Percentiles rank a stretch among this genome's conserved stretches.
phyloP scores from a whole-genome alignment of 176 grass and related monocot species.

The Avena sativa region DNA sequence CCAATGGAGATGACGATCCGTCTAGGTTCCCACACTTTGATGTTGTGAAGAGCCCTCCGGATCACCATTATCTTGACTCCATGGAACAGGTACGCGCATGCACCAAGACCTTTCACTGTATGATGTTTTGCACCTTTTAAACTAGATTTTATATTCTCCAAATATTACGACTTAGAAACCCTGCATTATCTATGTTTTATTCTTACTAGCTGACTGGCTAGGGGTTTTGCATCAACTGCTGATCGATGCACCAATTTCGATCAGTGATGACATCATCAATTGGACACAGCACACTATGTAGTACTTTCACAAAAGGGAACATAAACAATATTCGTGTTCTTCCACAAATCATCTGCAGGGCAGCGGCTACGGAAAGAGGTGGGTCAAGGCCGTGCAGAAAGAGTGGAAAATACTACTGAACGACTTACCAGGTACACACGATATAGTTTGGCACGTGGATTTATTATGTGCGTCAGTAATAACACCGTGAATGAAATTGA shows the following conservation, averaged over 20 bases:
- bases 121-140: too few relatives aligned
- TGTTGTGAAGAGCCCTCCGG: neutral
- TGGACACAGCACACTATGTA: too few relatives aligned
- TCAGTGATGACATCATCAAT: too few relatives aligned
- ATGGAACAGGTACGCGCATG: neutral
- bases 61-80: neutral
- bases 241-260: too few relatives aligned
- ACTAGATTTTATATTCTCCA: too few relatives aligned
- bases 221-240: too few relatives aligned
- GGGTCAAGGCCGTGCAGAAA: constrained; percentile 11
- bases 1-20: neutral
- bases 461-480: neutral
- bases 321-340: neutral
- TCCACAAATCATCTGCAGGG: neutral
- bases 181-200: neutral
- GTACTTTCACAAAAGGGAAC: neutral
- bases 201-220: neutral
- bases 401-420: constrained; percentile 26
- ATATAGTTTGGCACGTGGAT: neutral
- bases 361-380: neutral
- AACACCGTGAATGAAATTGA: neutral
- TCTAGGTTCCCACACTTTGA: neutral
- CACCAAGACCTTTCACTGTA: too few relatives aligned
- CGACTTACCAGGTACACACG: neutral
- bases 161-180: neutral